Conservation (phyloP, 305 asterid species). For the Rubia tinctorum region DNA sequence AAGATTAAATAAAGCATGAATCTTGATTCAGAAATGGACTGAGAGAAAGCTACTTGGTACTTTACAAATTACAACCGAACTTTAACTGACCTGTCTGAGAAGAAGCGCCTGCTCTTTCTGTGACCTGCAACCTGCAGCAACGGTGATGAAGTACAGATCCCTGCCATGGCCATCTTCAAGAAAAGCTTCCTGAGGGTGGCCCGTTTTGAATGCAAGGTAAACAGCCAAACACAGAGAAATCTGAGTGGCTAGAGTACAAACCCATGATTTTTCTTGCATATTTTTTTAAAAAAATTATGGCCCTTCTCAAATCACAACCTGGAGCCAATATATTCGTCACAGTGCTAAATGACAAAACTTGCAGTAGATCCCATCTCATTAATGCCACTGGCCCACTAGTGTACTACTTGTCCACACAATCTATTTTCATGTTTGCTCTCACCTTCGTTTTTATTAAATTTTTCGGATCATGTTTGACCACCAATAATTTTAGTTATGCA, state of each 20-base stretch:
- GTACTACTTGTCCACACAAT: too few relatives aligned
- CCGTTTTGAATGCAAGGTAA: constrained; percentile 41
- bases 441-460: too few relatives aligned
- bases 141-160: constrained; percentile 44
- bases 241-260: constrained; percentile 53
- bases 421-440: too few relatives aligned
- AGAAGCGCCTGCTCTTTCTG: constrained; percentile 41
- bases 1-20: background rate
- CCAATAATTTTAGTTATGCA: too few relatives aligned
- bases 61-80: too few relatives aligned
- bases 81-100: constrained; percentile 49
- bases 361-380: background rate
- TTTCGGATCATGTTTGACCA: too few relatives aligned
- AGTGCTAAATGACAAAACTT: background rate
- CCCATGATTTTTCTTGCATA: constrained; percentile 63
- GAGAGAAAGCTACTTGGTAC: background rate
- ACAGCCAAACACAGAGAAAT: constrained; percentile 45
- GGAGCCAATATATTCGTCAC: background rate
- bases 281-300: constrained; percentile 18
- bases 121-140: constrained; percentile 51
- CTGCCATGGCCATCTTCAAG: constrained; percentile 18
- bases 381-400: too few relatives aligned
- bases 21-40: too few relatives aligned
- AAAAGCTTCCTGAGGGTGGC: constrained; percentile 23
- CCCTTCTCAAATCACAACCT: background rate